Percentiles rank a stretch among this genome's conserved stretches.
Evolutionary conservation across 176 grass and related monocot species (phyloP).

Genomic region (Carex cristatella): DNA sequence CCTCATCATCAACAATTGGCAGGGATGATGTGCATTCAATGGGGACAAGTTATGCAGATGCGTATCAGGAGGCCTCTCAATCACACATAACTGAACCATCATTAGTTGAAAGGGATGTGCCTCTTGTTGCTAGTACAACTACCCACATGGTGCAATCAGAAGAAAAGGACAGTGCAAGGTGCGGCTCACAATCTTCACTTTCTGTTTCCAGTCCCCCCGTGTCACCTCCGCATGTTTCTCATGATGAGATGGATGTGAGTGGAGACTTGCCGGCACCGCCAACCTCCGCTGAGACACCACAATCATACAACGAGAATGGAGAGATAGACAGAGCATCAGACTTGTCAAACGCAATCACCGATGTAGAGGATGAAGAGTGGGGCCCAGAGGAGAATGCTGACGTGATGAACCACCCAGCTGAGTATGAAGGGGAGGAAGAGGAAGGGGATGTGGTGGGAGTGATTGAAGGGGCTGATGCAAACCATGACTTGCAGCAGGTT

Average conservation of each 20-base stretch:
- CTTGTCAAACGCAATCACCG: conserved; percentile 43
- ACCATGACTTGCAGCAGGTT: conserved; percentile 49
- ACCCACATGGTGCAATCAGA: conserved; percentile 40
- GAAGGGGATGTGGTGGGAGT: conserved; percentile 53
- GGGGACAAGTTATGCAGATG: conserved; percentile 44
- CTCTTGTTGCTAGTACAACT: conserved; percentile 9
- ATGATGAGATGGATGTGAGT: conserved; percentile 94
- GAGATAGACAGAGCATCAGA: conserved; percentile 24
- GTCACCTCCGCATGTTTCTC: conserved; percentile 69
- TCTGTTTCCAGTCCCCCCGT: conserved; percentile 87
- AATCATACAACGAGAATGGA: conserved; percentile 56
- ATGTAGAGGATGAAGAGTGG: conserved; percentile 73
- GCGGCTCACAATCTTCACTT: conserved; percentile 74
- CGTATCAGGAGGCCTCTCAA: conserved; percentile 50
- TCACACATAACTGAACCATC: conserved; percentile 18
- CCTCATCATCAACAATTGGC: conserved; percentile 38
- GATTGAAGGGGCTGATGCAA: conserved; percentile 53
- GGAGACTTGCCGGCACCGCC: conserved; percentile 82
- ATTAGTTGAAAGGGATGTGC: conserved; percentile 19
- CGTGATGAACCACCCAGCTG: conserved; percentile 39
- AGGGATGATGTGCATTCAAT: conserved; percentile 49
- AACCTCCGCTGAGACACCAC: conserved; percentile 80
- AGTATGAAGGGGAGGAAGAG: conserved; percentile 65
- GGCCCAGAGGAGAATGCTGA: conserved; percentile 45
- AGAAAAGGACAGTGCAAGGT: conserved; percentile 48